Base-by-base conservation (phyloP, 192 early-diverging fungal species). In the Chytriomyces sp. region DNA sequence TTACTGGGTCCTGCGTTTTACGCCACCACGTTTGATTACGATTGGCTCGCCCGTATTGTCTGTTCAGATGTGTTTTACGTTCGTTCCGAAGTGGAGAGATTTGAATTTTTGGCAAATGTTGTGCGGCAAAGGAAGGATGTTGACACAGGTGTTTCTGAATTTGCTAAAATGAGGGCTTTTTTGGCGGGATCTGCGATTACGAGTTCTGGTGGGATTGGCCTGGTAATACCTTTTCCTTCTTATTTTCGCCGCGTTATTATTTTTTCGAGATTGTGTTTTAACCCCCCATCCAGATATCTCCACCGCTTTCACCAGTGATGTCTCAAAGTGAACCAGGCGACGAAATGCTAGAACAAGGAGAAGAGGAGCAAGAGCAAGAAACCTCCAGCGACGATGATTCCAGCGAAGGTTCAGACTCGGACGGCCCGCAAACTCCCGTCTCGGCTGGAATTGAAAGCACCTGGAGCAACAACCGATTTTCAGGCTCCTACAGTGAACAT, bases 41-140 rank as follows among this genome's bases (percentile, higher is more conserved):
- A 59, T 50, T 71, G 69, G 69, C n/a, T 71, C 20, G 49, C 69
- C 24, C 20, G 10, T 24, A 71, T 71, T 26, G 50, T 71, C 18
- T 50, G 69, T 18, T 57, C 49, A 20, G 69, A 71, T 59, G 69
- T 71, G 9, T 71, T 71, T 60, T 59, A 57, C 26, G 69, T 71
- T 13, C 50, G 57, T 16, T 23, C 26, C 20, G 69, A 71, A 43
- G 69, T 8, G 1, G 23, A 53, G 8, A 11, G 50, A 11, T 53
- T 53, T 28, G 69, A 57, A 28, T 71, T 71, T 59, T 6, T 71
- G 50, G 24, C 20, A 9, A 10, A 18, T 5, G 24, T 23, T 26
- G 26, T 35, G n/a, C 13, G 57, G 11, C 9, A 47, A 57, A 50
- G 53, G 13, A 35, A 11, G 7, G 13, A 68, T 48, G 48, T n/a